Base-by-base conservation (phyloP, 306 rosid species). In the Lathyrus sativus region DNA sequence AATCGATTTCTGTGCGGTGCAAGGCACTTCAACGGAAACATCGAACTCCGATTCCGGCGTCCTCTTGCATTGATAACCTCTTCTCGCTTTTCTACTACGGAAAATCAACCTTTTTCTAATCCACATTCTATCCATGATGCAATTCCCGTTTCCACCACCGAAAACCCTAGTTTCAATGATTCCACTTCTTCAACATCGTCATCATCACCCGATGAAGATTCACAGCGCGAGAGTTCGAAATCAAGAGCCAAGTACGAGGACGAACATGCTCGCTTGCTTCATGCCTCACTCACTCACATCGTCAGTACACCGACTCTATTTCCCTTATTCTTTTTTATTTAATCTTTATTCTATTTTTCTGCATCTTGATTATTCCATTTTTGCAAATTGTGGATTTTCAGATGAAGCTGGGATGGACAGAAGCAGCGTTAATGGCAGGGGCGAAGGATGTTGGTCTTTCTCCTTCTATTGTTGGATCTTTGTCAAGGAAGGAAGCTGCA, bases 381-480 rank as follows among this genome's bases (percentile, higher is more conserved):
- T 65, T 9, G 55, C 38, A 48, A 51, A 63, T 65, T 35, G 41
- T 61, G 76, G 10, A 50, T 58, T 71, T 81, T 65, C 82, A 90
- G 96, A 26, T 82, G 7, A 81, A 75, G 73, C 65, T 90, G 81
- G 99, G 99, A 17, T 93, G 96, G 96, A 81, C 83, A 4, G 99
- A 93, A 71, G 87, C 85, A 3, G 95, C 97, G 1, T 66, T 93
- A 80, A 73, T 93, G 67, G 88, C 90, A 9, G 97, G 99, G 51
- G 96, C 97, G 0, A 90, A 78, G 83, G 96, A 85, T 29, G 78
- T 78, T 39, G 88, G 93, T 24, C 72, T 93, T 28, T 93, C 99
- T 24, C 95, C 97, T 46, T 87, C 99, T 4, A 90, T 93, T 31
- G 84, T 90, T 24, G 96, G 99, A 62, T 88, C 95, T 15, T 82